Conservation (phyloP, 2,329 filamentous ascomycete species). For the Fusarium sp. region DNA sequence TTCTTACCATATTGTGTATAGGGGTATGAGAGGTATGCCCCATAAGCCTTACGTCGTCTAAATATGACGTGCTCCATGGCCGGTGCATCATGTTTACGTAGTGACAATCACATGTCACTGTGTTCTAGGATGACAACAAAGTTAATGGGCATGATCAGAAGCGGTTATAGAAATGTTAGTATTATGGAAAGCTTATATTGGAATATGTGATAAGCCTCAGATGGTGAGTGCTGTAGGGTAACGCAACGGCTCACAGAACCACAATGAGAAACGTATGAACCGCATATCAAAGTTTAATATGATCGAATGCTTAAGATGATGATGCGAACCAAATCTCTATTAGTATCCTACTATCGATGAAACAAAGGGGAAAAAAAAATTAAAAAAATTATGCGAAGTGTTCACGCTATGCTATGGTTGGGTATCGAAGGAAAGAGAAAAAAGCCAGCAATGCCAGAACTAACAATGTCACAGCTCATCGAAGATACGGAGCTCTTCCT, state of each 20-base stretch:
- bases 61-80: too few relatives aligned
- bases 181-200: too few relatives aligned
- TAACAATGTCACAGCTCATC: constrained; percentile 56
- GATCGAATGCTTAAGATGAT: background rate
- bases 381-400: background rate
- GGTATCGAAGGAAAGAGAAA: constrained; percentile 6
- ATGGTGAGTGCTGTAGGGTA: background rate
- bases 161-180: background rate
- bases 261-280: background rate
- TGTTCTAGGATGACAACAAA: background rate
- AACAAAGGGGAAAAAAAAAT: background rate
- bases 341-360: background rate
- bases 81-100: too few relatives aligned
- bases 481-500: constrained; percentile 56
- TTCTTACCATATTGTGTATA: too few relatives aligned
- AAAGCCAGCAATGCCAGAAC: constrained; percentile 6
- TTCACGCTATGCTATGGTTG: constrained; percentile 25
- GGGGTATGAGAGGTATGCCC: too few relatives aligned
- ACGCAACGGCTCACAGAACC: rapidly evolving
- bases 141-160: background rate
- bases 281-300: background rate
- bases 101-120: background rate
- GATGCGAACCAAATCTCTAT: background rate
- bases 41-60: too few relatives aligned
- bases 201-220: background rate